Conservation (phyloP, 2,329 filamentous ascomycete genomes). For the Macroventuria anomochaeta region DNA sequence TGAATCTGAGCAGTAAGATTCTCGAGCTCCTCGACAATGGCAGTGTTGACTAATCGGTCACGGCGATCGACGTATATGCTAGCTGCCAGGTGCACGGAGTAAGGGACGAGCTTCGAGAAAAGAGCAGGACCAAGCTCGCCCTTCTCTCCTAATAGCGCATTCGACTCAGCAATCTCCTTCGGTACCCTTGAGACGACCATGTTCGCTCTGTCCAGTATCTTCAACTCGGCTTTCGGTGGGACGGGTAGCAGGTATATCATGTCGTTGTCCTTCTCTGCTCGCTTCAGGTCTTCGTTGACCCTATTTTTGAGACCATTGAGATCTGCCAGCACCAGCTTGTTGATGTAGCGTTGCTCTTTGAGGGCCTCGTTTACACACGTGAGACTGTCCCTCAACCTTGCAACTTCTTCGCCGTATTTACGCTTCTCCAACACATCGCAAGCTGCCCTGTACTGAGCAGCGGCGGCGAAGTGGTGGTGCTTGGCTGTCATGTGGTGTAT, state of each 20-base stretch:
- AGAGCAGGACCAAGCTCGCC: conserved; percentile 82
- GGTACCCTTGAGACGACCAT: conserved; percentile 86
- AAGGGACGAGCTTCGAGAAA: conserved; percentile 91
- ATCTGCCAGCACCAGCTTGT: conserved; percentile 80
- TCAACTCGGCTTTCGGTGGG: conserved; percentile 86
- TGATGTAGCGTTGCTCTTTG: conserved; percentile 82
- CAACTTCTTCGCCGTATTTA: conserved; percentile 94
- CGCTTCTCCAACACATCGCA: conserved; percentile 91
- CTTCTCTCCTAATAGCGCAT: conserved; percentile 79
- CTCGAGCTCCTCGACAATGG: conserved; percentile 84
- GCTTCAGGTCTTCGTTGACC: conserved; percentile 85
- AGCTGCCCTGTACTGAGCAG: conserved; percentile 90
- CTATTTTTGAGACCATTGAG: conserved; percentile 81
- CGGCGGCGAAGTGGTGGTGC: conserved; percentile 95
- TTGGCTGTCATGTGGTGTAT: conserved; percentile 98
- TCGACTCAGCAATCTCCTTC: conserved; percentile 80
- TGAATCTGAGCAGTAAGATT: conserved; percentile 80
- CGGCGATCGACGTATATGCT: conserved; percentile 93
- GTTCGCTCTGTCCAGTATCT: conserved; percentile 80
- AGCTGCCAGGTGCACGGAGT: conserved; percentile 91
- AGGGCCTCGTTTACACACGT: conserved; percentile 84
- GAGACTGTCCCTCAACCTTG: conserved; percentile 81
- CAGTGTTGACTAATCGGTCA: conserved; percentile 88
- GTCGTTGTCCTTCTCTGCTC: conserved; percentile 95
- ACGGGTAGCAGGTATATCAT: conserved; percentile 90